Conservation (phyloP, 805 yeast species). For the Hanseniaspora lachancei region DNA sequence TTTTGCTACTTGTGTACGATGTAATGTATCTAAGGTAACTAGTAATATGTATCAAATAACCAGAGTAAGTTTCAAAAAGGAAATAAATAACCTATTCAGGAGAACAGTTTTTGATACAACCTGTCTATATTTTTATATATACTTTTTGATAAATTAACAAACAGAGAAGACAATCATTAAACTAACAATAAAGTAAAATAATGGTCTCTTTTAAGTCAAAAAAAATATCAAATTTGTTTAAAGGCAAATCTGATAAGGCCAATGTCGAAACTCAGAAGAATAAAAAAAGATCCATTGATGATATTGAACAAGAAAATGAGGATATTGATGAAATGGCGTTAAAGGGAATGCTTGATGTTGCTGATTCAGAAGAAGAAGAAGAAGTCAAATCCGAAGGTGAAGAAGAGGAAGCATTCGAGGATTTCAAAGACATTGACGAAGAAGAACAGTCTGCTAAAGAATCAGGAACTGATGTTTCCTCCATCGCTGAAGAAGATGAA, state of each 20-base stretch:
- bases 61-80: too few species aligned
- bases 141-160: neutral
- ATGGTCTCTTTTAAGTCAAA: slow-evolving; percentile 12
- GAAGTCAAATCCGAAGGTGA: slow-evolving; percentile 33
- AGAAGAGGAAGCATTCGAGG: slow-evolving; percentile 4
- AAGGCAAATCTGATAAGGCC: neutral
- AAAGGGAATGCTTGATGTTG: slow-evolving; percentile 20
- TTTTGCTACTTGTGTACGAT: too few species aligned
- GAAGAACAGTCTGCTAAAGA: slow-evolving; percentile 15
- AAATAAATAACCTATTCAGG: too few species aligned
- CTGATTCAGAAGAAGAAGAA: slow-evolving; percentile 35
- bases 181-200: neutral
- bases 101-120: too few species aligned
- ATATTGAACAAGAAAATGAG: slow-evolving; percentile 32
- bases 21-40: neutral
- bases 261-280: neutral
- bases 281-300: slow-evolving; percentile 4
- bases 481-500: slow-evolving; percentile 18
- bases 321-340: slow-evolving; percentile 19
- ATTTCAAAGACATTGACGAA: slow-evolving; percentile 1
- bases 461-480: slow-evolving; percentile 20
- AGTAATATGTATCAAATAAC: too few species aligned
- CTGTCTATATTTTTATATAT: neutral
- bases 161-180: neutral
- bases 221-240: slow-evolving; percentile 4